Base-by-base conservation (phyloP, 2,329 filamentous ascomycete species). In the Aspergillus calidoustus region DNA sequence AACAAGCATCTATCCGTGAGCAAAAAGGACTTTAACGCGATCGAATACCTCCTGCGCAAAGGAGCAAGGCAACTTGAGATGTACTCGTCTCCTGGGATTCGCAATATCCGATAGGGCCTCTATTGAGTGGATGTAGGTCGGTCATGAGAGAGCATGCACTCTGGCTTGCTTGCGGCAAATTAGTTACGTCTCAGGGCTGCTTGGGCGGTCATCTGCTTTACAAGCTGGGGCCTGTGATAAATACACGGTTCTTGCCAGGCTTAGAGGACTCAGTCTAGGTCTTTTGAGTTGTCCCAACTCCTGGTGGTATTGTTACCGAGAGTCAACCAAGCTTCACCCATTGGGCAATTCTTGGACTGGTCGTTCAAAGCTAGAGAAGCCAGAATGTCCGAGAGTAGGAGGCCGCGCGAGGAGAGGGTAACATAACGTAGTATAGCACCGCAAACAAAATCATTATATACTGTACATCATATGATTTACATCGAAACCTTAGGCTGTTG, bases 11-110 rank as follows among this genome's bases (percentile, higher is more conserved):
- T 87, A 13, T 73, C 76, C 8, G 76, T 96, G 59, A 89, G 91
- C 76, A 95, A 92, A 78, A 92, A 91, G 69, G 92, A 97, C 72
- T 97, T 97, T 77, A 83, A 84, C 17, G 89, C 92, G 6, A 89
- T 97, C 60, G 93, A 97, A 76, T 95, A 92, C 75, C 81, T 96
- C 38, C 74, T 97, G 55, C 86, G 93, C 63, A 94, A 92, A 75
- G 93, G 93, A 23, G 84, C 86, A 46, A 86, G 91, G 49, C 92
- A 97, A 74, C 81, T 97, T 19, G 92, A 96, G 65, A 85, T 88
- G 50, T 95, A 95, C 77, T 87, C 89, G n/a, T 86, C 89, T 6
- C 88, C 90, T 28, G 90, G 89, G 3, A 93, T 96, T 70, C 91
- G 88, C 71, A 91, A 95, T 75, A 89, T 96, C 57, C 72, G 71